Evolutionary conservation across 2,329 filamentous ascomycete species (phyloP), one percentile per base, ranked within the genome.

Genomic region (Cordyceps cateniannulata): DNA sequence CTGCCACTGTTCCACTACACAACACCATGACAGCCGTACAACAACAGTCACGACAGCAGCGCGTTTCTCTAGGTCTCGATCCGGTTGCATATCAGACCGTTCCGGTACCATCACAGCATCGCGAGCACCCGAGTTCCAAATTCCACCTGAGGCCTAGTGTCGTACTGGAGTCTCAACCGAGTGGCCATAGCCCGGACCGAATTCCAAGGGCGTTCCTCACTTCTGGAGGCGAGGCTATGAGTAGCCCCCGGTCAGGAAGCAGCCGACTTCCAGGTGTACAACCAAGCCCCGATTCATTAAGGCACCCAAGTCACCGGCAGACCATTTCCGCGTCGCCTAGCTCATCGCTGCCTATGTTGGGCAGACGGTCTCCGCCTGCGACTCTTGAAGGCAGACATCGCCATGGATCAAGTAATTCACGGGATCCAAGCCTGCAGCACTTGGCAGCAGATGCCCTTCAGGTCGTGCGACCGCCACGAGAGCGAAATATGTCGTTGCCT

Each of bases 381-480:
- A 10, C 57, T 47, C 38, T 47, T 22, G 49, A 25, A n/a, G 38
- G n/a, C 10, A 52, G 44, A 12, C 42, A 62, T 49, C 40, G 51
- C 6, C 59, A 50, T 25, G 20, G 44, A 7, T 29, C 25, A 14
- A 42, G 32, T 18, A 25, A 5, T 24, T 47, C n/a, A 8, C 24
- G 35, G 4, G 62, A 57, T 40, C 68, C 68, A 14, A 63, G 44
- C 40, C 67, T 74, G 55, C 71, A 66, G 59, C 65, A 72, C 58
- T 63, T 74, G 42, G 73, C 73, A 24, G 68, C 68, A 35, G 71
- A 68, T 64, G 72, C 70, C 49, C 63, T 74, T 18, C 66, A 73
- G 40, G 72, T 63, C 48, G 68, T 69, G 49, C 59, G 63, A 16
- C 62, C 60, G 24, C 62, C 65, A 55, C 60, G 58, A 22, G 59